Base-by-base conservation (phyloP, 2,329 filamentous ascomycete genomes). In the Neopestalotiopsis clavispora region DNA sequence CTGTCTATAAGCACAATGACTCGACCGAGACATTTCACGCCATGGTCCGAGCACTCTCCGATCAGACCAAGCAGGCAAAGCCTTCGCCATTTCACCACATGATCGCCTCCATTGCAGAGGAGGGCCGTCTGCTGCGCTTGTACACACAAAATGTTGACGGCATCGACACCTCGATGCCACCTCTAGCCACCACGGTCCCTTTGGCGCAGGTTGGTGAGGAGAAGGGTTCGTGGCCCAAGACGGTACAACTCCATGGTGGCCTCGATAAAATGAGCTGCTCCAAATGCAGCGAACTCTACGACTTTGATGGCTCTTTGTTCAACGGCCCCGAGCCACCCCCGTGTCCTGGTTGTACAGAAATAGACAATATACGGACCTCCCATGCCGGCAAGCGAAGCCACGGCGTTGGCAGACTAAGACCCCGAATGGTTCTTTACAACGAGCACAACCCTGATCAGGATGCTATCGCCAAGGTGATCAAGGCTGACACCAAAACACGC, bases 111-210 rank as follows among this genome's bases (percentile, higher is more conserved):
- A 86, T 99, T 28, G 94, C 95, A 4, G 88, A 93, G 69, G 94
- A 98, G 80, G 93, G 92, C 58, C 93, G 96, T 23, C 83, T 99
- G 30, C 85, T 98, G 77, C 93, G 96, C 58, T 87, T 99, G 6
- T 99, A 99, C 80, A 95, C 94, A 2, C 96, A 99, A 78, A 99
- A 99, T 74, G 95, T 99, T 42, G 96, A 99, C 81, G 94, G 95
- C 69, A 92, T 99, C 72, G 96, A 99, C 75, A 96, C 94, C 0
- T 89, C 90, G 7, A 87, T 99, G 80, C 84, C 90, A 61, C 95
- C 95, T 2, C 84, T 99, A 9, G 86, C 88, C 32, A 98, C 96
- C 0, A 87, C 88, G 65, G 90, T 97, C 1, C 96, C 96, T 1
- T 85, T 99, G 13, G 91, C 91, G 70, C 73, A 89, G 72, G 97